A percentile compares a stretch with the other conserved stretches of the same genome.
Conservation (phyloP, 352 stramenopile genomes). For the Phytopythium vexans region DNA sequence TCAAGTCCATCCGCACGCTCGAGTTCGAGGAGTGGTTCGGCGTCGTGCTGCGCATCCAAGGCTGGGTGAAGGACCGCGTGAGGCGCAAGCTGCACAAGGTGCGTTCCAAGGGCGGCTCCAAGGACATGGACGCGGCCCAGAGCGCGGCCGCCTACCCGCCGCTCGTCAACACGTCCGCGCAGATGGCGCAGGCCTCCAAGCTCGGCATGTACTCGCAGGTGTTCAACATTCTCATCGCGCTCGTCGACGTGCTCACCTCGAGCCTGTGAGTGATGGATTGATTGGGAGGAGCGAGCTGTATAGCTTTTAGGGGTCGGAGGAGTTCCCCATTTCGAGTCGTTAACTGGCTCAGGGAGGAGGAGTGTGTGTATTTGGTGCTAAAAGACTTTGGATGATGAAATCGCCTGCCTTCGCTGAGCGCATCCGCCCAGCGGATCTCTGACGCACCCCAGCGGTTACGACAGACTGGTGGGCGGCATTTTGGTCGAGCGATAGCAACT, state of each 20-base stretch:
- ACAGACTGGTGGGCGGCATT: too few species aligned
- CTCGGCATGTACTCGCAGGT: slow-evolving; percentile 81
- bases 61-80: slow-evolving; percentile 66
- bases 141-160: slow-evolving; percentile 10
- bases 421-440: too few species aligned
- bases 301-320: too few species aligned
- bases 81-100: slow-evolving; percentile 55
- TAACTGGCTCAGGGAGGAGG: too few species aligned
- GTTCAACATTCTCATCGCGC: slow-evolving; percentile 73
- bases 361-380: too few species aligned
- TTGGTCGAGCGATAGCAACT: too few species aligned
- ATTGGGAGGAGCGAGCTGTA: too few species aligned
- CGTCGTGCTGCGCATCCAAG: slow-evolving; percentile 68
- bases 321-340: too few species aligned
- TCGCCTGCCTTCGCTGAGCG: too few species aligned
- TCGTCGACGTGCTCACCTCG: slow-evolving; percentile 64
- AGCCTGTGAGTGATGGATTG: slow-evolving; percentile 34
- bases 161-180: slow-evolving; percentile 67
- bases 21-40: slow-evolving; percentile 83
- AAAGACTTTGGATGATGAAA: too few species aligned
- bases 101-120: slow-evolving; percentile 46
- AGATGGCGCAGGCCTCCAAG: slow-evolving; percentile 71
- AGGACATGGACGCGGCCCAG: slow-evolving; percentile 18
- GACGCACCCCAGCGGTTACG: too few species aligned
- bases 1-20: slow-evolving; percentile 75